Conservation (phyloP, 73 alveolate species). For the Paramecium sexaurelia region DNA sequence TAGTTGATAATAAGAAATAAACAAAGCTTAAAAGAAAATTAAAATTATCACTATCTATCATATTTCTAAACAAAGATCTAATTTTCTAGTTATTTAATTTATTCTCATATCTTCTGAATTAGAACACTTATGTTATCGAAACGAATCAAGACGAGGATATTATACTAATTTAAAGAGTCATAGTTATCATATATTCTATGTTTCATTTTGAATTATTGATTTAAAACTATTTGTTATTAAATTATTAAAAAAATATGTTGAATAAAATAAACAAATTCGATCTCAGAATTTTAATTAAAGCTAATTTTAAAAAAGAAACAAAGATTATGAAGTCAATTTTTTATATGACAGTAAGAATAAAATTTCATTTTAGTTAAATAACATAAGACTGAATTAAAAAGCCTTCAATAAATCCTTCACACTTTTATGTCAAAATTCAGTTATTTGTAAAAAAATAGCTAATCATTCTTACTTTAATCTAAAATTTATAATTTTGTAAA, state of each 20-base stretch:
- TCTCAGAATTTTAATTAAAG: not conserved
- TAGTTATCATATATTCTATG: conserved; percentile 16
- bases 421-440: too few species aligned
- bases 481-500: too few species aligned
- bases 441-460: too few species aligned
- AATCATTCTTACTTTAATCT: too few species aligned
- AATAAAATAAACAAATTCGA: not conserved
- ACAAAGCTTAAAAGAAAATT: too few species aligned
- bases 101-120: conserved; percentile 43
- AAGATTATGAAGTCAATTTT: not conserved
- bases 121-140: conserved; percentile 38
- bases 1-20: too few species aligned
- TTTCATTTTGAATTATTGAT: conserved; percentile 31
- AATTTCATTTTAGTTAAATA: too few species aligned
- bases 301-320: not conserved
- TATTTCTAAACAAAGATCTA: not conserved
- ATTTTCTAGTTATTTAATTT: not conserved
- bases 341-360: not conserved
- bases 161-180: conserved; percentile 21
- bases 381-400: not conserved
- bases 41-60: not conserved
- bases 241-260: not conserved
- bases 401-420: too few species aligned
- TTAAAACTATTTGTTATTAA: not conserved
- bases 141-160: not conserved